These are phyloP conservation scores for Galerina sulciceps DNA, from an alignment of 768 basidiomycete species.

Conservation along the genomic window DNA sequence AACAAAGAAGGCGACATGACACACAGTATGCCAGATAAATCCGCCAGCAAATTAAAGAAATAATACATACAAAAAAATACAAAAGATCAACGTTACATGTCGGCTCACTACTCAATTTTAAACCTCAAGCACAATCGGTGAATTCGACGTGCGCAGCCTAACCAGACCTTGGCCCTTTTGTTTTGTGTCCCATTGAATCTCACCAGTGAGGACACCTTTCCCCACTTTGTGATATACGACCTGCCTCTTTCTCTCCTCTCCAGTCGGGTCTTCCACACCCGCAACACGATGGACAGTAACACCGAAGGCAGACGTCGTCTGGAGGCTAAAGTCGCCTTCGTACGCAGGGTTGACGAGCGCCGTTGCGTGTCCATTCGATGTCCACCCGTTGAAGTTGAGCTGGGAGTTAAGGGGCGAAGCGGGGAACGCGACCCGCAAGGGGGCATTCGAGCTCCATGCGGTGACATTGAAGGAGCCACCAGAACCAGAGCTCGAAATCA, in stretches of 20 bases:
- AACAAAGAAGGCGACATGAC: too few species aligned
- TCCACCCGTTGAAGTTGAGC: constrained; percentile 31
- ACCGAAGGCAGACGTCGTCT: constrained; percentile 15
- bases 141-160: not conserved
- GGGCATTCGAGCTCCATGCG: constrained; percentile 36
- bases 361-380: constrained; percentile 37
- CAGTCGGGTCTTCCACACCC: constrained; percentile 25
- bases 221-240: not conserved
- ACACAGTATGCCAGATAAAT: too few species aligned
- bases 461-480: constrained; percentile 37
- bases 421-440: constrained; percentile 31
- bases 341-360: constrained; percentile 37
- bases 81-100: not conserved
- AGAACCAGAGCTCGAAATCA: constrained; percentile 29
- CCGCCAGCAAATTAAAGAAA: too few species aligned
- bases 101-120: not conserved
- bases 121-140: not conserved
- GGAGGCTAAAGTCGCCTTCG: constrained; percentile 37
- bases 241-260: constrained; percentile 23
- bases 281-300: constrained; percentile 4
- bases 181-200: not conserved
- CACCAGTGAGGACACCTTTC: not conserved
- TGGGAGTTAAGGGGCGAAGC: constrained; percentile 39
- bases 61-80: not conserved
- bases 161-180: not conserved